Evolutionary conservation across 805 yeast species (phyloP).

Genomic region (Starmerella sp.): DNA sequence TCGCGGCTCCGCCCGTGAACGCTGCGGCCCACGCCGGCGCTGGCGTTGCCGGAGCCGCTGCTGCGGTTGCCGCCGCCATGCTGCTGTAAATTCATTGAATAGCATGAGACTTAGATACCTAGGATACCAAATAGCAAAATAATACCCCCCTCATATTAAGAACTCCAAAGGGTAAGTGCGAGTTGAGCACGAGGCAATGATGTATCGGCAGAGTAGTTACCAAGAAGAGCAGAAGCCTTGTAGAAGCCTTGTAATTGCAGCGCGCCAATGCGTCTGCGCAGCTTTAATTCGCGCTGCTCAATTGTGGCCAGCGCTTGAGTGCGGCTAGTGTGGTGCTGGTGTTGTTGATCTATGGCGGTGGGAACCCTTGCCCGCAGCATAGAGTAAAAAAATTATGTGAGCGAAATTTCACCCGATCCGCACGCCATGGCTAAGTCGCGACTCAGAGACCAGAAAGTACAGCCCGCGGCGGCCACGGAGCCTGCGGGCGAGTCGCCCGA

Average conservation of each 20-base stretch:
- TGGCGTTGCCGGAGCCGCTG: constrained; percentile 13
- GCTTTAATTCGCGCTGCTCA: too few relatives aligned
- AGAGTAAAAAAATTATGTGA: constrained; percentile 1
- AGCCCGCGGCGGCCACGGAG: background rate
- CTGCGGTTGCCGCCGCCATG: constrained; percentile 17
- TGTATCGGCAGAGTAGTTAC: too few relatives aligned
- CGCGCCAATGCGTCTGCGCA: too few relatives aligned
- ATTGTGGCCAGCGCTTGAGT: too few relatives aligned
- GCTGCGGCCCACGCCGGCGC: constrained; percentile 9
- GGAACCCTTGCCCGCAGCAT: background rate
- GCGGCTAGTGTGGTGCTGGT: too few relatives aligned
- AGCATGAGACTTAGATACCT: background rate
- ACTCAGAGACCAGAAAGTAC: background rate
- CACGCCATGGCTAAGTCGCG: constrained; percentile 5
- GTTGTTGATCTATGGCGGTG: too few relatives aligned
- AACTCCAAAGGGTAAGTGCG: background rate
- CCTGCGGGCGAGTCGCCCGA: background rate
- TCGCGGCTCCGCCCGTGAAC: constrained; percentile 6
- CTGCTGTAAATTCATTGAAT: constrained; percentile 9
- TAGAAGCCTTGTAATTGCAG: too few relatives aligned
- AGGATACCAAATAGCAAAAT: background rate
- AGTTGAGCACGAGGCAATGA: background rate
- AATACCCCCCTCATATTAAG: too few relatives aligned
- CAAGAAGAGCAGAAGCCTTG: too few relatives aligned
- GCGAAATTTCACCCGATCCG: constrained; percentile 3